Percentiles rank a stretch among this genome's conserved stretches.
phyloP scores from a whole-genome alignment of 2,329 filamentous ascomycete species.

The Neodidymelliopsis sp. region DNA sequence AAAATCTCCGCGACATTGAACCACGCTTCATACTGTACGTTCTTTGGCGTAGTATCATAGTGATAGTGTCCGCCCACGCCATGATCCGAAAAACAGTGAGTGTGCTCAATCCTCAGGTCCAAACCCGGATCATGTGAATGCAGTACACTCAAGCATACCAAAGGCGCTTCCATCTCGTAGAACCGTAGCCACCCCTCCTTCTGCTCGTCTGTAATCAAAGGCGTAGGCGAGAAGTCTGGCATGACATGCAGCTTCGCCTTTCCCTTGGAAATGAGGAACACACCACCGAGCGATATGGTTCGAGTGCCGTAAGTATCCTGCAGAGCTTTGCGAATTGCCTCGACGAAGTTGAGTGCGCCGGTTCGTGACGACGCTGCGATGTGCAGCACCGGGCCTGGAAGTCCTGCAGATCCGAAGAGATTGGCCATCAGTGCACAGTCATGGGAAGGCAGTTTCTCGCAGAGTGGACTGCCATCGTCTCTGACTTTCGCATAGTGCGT shows the following conservation, averaged over 20 bases:
- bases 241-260: conserved; percentile 23
- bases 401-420: conserved; percentile 21
- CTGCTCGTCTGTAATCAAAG: conserved; percentile 15
- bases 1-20: conserved; percentile 54
- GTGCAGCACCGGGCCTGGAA: conserved; percentile 19
- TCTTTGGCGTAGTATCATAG: conserved; percentile 44
- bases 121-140: conserved; percentile 50
- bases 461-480: conserved; percentile 7
- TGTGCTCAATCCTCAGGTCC: conserved; percentile 57
- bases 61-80: conserved; percentile 57
- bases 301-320: conserved; percentile 8
- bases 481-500: conserved; percentile 20
- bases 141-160: conserved; percentile 25
- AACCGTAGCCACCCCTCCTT: conserved; percentile 23
- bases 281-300: conserved; percentile 23
- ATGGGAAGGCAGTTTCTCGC: conserved; percentile 17
- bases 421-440: conserved; percentile 30
- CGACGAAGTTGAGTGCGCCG: conserved; percentile 23
- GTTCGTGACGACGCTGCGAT: conserved; percentile 20
- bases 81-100: conserved; percentile 53
- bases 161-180: conserved; percentile 22
- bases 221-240: conserved; percentile 23
- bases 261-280: conserved; percentile 22
- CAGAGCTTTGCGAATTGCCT: conserved; percentile 22
- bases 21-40: conserved; percentile 58